phyloP scores from a whole-genome alignment of 129 eudicot genomes.

The Centrapalus pauciflorus region DNA sequence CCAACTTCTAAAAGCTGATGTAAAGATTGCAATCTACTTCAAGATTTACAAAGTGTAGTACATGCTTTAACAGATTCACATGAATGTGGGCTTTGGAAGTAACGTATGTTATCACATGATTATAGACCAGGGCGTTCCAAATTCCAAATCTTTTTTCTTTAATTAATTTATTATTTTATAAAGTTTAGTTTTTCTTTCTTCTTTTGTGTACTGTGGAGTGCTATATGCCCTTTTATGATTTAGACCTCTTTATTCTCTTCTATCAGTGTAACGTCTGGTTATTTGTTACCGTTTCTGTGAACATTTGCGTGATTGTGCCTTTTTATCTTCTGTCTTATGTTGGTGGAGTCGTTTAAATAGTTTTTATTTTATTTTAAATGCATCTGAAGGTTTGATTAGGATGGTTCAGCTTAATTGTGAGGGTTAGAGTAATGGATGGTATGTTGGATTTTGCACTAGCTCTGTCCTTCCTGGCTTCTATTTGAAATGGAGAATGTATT shows the following conservation, averaged over 20 bases:
- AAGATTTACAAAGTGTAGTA: not conserved
- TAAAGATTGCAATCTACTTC: not conserved
- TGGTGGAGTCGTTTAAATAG: not conserved
- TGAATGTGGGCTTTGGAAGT: not conserved
- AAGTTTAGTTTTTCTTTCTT: not conserved
- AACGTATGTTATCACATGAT: too few relatives aligned
- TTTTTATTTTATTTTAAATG: not conserved
- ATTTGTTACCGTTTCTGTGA: too few relatives aligned
- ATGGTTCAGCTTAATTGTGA: not conserved
- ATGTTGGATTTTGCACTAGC: not conserved
- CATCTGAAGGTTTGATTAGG: not conserved
- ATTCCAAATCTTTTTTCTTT: not conserved
- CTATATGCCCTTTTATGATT: not conserved
- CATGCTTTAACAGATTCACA: not conserved
- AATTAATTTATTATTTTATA: not conserved
- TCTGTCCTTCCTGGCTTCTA: not conserved
- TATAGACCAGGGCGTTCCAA: not conserved
- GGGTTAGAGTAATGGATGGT: not conserved
- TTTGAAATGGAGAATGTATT: not conserved
- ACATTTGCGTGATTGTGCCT: too few relatives aligned
- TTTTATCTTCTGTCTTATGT: not conserved
- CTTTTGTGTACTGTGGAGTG: not conserved
- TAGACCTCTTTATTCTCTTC: too few relatives aligned
- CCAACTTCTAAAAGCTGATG: conserved; percentile 1
- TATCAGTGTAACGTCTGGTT: too few relatives aligned